Evolutionary conservation across 306 rosid genomes (phyloP).

Genomic region (Lotus japonicus): DNA sequence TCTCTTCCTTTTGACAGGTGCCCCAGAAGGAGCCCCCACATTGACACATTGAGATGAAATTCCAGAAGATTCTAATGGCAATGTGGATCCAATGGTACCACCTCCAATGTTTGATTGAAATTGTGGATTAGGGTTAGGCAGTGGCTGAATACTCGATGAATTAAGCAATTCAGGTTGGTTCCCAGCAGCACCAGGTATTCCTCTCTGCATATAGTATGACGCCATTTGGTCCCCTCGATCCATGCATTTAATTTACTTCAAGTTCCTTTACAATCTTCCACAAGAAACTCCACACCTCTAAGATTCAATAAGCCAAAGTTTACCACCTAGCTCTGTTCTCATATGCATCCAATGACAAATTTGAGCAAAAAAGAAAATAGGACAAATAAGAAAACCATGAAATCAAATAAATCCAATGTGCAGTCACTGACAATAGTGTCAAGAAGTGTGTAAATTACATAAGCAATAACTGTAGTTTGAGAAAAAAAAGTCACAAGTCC

Average conservation of each 20-base stretch:
- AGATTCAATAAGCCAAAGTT: slow-evolving; percentile 12
- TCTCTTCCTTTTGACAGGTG: slow-evolving; percentile 73
- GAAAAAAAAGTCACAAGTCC: background rate
- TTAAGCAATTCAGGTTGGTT: slow-evolving; percentile 50
- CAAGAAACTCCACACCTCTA: slow-evolving; percentile 5
- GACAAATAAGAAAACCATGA: slow-evolving; percentile 17
- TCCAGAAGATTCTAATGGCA: slow-evolving; percentile 60
- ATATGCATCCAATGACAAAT: slow-evolving; percentile 20
- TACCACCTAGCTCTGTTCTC: slow-evolving; percentile 31
- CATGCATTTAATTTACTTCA: slow-evolving; percentile 82
- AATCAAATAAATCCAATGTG: slow-evolving; percentile 8
- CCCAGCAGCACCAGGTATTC: slow-evolving; percentile 60
- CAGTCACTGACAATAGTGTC: background rate
- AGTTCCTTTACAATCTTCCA: slow-evolving; percentile 17
- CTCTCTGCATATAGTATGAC: slow-evolving; percentile 73
- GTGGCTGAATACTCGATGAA: slow-evolving; percentile 41
- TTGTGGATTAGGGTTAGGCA: slow-evolving; percentile 55
- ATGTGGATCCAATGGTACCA: slow-evolving; percentile 56
- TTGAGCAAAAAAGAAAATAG: background rate
- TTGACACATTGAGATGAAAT: slow-evolving; percentile 64
- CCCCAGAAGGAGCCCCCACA: slow-evolving; percentile 53
- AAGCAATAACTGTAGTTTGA: background rate
- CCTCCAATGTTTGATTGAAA: slow-evolving; percentile 64
- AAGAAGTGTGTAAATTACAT: background rate
- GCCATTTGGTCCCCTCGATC: slow-evolving; percentile 92